Evolutionary conservation across 2,329 filamentous ascomycete species (phyloP), one percentile per base, ranked within the genome.

Genomic region (Penicillium italicum): DNA sequence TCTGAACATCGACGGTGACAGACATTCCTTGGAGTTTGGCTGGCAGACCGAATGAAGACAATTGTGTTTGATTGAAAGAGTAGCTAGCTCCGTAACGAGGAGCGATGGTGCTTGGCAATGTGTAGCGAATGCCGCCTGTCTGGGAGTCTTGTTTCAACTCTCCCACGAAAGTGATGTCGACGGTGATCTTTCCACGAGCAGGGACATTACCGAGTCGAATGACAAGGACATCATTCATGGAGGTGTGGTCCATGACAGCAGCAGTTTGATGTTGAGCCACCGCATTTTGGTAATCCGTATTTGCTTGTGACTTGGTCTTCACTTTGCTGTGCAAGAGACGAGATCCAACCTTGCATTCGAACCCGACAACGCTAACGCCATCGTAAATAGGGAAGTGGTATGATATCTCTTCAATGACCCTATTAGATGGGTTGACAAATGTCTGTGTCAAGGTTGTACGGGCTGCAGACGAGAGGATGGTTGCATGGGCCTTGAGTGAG

Each of bases 301-400:
- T 82, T 1, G 89, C 88, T 50, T 83, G 77, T 11, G 81, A 75
- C 52, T 82, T 85, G 63, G 89, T 84, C 66, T 89, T 85, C 40
- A 91, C 87, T 12, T 86, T 70, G 14, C 88, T 87, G 3, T 77
- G 76, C 16, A 82, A 76, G 12, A 69, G 63, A 20, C 83, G 82
- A 31, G 79, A 73, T 33, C 81, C 85, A 44, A 91, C 78, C 14
- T 76, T 81, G 71, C 86, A 90, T 5, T 77, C 81, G 60, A 91
- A 91, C 4, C 76, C 79, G 8, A 87, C 85, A 0, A 91, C 84
- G 7, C 83, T 86, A 16, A 89, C 85, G 10, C 88, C 87, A 65
- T 90, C 86, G 60, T 87, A 89, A 0, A 91, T 77, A 0, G 88
- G 88, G 59, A 91, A 91, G 0, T 80, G 80, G 67, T 91, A 91